Evolutionary conservation across 2,329 filamentous ascomycete species (phyloP), one percentile per base, ranked within the genome.

Genomic region (Alternaria ventricosa): DNA sequence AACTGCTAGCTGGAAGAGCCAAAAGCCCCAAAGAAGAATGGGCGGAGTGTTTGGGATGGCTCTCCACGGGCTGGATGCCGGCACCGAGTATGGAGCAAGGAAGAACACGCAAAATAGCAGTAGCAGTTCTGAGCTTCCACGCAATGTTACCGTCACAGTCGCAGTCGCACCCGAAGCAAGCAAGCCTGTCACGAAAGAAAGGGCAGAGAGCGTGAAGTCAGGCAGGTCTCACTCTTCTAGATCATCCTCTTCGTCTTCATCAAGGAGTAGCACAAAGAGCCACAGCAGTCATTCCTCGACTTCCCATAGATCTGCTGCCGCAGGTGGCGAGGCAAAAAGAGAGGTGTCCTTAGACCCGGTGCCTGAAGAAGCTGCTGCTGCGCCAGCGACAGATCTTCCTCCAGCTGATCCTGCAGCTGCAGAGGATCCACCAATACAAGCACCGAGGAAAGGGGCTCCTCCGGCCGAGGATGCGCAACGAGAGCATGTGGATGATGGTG

Each of bases 1-100:
- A 1, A 59, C 63, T 8, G 41, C 15, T 6, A 43, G 55, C n/a
- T 78, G 74, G 75, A 73, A 70, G n/a, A 60, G 41, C 12, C 63
- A 61, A 27, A 71, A 57, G 45, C 70, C 68, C 13, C 68, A 69
- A 61, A 68, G 68, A 20, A 67, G 73, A 7, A 71, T 71, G 62
- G 70, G 71, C 8, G 72, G 74, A 3, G 33, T 76, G 28, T 22
- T 74, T 3, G 73, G 75, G 4, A 70, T 73, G 65, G 68, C 66
- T 3, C 36, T 77, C 6, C 71, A 66, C 63, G 74, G 75, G 6
- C 3, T 13, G 4, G 20, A 25, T 6, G 49, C 49, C 0, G 49
- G 20, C 13, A 53, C 18, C 9, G 49, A 41, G 13, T 41, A 53
- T n/a, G 13, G 30, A 33, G 1, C 28, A 22, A 23, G 20, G 18